phyloP scores from a whole-genome alignment of 2,329 filamentous ascomycete species.

The Xylogone sp. region DNA sequence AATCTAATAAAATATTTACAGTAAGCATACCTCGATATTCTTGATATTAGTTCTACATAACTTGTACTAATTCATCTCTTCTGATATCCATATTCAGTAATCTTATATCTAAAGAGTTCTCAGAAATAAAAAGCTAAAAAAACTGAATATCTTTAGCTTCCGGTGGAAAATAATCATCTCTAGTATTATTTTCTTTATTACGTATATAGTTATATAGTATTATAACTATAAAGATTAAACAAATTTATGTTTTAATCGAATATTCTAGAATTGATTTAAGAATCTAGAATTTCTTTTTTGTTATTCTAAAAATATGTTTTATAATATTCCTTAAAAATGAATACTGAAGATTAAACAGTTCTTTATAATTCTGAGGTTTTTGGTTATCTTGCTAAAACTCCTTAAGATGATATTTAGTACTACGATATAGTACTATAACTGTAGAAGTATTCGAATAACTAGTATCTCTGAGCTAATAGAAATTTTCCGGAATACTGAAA shows the following conservation, averaged over 20 bases:
- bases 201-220: background rate
- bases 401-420: background rate
- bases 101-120: too few relatives aligned
- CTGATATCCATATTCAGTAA: too few relatives aligned
- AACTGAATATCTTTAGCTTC: too few relatives aligned
- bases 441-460: background rate
- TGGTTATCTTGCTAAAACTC: background rate
- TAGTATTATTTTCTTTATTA: too few relatives aligned
- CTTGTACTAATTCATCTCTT: too few relatives aligned
- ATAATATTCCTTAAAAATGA: background rate
- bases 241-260: background rate
- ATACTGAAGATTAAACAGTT: background rate
- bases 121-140: too few relatives aligned
- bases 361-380: background rate
- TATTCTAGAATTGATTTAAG: background rate
- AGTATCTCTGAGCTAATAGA: background rate
- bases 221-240: background rate
- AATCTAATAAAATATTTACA: too few relatives aligned
- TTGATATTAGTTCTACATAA: too few relatives aligned
- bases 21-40: too few relatives aligned
- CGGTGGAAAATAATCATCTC: too few relatives aligned
- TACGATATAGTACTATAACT: background rate
- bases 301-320: too few relatives aligned
- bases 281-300: background rate
- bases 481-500: background rate